Evolutionary conservation across 306 rosid species (phyloP), one percentile per base, ranked within the genome.

Genomic region (Crataegus laevigata): DNA sequence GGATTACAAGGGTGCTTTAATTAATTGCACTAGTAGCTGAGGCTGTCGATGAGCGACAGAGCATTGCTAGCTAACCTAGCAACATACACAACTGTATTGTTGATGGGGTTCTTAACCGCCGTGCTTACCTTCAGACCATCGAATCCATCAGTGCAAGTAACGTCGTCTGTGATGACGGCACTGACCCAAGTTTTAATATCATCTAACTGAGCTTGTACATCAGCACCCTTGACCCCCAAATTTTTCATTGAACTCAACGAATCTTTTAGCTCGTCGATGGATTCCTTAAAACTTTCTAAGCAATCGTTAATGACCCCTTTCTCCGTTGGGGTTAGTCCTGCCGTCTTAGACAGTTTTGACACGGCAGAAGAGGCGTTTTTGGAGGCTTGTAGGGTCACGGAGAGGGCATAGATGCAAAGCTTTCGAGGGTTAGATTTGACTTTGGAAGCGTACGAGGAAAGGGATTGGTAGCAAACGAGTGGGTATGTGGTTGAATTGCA

Each of bases 241-340:
- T 32, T 25, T 0, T 50, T 32, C 69, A 87, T 38, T 14, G 74
- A 71, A 6, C 26, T 13, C 11, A 32, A 0, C 0, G 86, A 80
- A 38, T 75, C 38, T 2, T 36, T 65, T 28, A 87, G 77, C 45
- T 77, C 81, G 42, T 74, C 70, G 1, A 74, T 19, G 8, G 83
- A 52, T 72, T 79, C 79, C 8, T 42, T 42, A 76, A 77, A 62
- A 19, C 57, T 72, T 6, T 75, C 75, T 1, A 69, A 4, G 36
- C 98, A 93, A 28, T 91, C 98, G 36, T 68, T 15, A 1, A 89
- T 36, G 3, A 77, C 84, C 32, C 13, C 38, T 19, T 34, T 42
- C 1, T 83, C 92, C 0, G 40, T 32, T 3, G 7, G 8, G 13
- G 82, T 40, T n/a, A 77, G 11, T 4, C 74, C 72, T 5, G 55